Conservation (phyloP, 495 filamentous ascomycete species). For the Podospora australis region DNA sequence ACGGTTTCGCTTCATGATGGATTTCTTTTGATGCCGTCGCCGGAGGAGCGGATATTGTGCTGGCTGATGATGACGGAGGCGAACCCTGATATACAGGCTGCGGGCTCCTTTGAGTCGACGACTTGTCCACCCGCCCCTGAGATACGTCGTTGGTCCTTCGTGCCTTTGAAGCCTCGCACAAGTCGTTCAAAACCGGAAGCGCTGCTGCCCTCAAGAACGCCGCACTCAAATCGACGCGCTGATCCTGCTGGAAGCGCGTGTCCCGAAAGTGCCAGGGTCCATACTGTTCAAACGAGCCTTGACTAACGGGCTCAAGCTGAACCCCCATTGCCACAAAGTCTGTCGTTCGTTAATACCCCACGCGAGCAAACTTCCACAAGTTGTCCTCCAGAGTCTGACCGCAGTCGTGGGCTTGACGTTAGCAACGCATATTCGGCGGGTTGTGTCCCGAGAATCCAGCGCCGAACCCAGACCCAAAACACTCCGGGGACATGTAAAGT, state of each 20-base stretch:
- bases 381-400: too few species aligned
- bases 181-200: slow-evolving; percentile 14
- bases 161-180: slow-evolving; percentile 12
- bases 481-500: not conserved
- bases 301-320: slow-evolving; percentile 22
- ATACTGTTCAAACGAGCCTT: slow-evolving; percentile 22
- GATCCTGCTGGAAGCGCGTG: slow-evolving; percentile 7
- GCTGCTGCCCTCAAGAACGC: slow-evolving; percentile 17
- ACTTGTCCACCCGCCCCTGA: not conserved
- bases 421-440: slow-evolving; percentile 14
- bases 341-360: not conserved
- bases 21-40: not conserved
- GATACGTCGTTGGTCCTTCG: slow-evolving; percentile 1
- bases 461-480: not conserved
- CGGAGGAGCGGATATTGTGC: not conserved
- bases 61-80: not conserved
- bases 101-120: not conserved
- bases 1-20: too few species aligned
- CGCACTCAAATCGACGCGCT: slow-evolving; percentile 13
- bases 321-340: slow-evolving; percentile 18
- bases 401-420: slow-evolving; percentile 1
- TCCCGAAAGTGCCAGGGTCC: slow-evolving; percentile 27
- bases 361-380: too few species aligned
- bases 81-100: not conserved
- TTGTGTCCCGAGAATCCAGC: not conserved